Percentiles rank a stretch among this genome's conserved stretches.
phyloP scores from a whole-genome alignment of 2,329 filamentous ascomycete species.

The Polytolypa hystricis region DNA sequence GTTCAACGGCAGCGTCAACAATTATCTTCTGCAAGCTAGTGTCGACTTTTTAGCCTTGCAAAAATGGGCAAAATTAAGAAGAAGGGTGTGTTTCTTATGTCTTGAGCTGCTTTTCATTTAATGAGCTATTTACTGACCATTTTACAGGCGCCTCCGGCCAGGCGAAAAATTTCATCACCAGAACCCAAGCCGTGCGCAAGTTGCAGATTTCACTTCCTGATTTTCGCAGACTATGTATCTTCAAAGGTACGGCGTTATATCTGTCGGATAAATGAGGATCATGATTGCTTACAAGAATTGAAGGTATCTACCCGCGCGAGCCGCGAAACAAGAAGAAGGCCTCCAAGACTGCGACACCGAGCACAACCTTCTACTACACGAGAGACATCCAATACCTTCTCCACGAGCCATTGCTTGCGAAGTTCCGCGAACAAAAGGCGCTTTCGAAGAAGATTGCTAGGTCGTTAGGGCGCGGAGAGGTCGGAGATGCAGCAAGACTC shows the following conservation, averaged over 20 bases:
- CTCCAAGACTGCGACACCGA: conserved; percentile 76
- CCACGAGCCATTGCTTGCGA: conserved; percentile 85
- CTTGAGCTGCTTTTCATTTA: conserved; percentile 4
- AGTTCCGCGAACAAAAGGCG: conserved; percentile 94
- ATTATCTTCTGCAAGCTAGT: not conserved
- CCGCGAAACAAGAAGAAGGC: conserved; percentile 96
- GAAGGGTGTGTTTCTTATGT: conserved; percentile 50
- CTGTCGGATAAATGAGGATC: no score
- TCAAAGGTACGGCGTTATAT: conserved; percentile 59
- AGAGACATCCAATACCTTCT: conserved; percentile 98
- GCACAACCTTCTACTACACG: conserved; percentile 82
- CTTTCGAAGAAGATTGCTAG: conserved; percentile 95
- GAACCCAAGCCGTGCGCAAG: conserved; percentile 94
- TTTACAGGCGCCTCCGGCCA: conserved; percentile 64
- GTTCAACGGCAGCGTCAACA: not conserved
- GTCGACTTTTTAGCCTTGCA: no score
- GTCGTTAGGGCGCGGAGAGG: conserved; percentile 83
- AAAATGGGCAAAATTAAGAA: conserved; percentile 72
- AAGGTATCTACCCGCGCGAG: conserved; percentile 89
- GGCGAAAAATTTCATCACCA: conserved; percentile 96
- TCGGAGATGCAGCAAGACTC: conserved; percentile 73
- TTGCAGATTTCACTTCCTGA: conserved; percentile 94
- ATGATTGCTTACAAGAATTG: not conserved
- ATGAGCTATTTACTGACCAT: conserved; percentile 11
- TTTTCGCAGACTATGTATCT: conserved; percentile 97